phyloP scores from a whole-genome alignment of 2,329 filamentous ascomycete genomes.

The Aspergillus costaricaensis region DNA sequence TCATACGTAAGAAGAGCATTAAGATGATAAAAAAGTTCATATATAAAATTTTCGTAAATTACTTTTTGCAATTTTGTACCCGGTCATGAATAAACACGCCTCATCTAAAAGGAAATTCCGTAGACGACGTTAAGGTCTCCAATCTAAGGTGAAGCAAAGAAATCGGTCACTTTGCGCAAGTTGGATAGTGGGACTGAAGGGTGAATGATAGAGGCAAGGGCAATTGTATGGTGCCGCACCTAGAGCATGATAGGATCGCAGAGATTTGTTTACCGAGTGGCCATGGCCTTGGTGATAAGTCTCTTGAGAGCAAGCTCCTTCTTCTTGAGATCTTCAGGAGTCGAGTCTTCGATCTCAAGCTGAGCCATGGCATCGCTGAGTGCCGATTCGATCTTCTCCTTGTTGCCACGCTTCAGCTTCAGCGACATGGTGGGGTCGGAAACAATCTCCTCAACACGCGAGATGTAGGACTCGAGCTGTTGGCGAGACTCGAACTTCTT shows the following conservation, averaged over 20 bases:
- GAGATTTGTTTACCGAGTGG: conserved; percentile 70
- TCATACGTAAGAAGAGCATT: conserved; percentile 29
- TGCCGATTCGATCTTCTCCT: conserved; percentile 98
- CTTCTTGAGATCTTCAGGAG: conserved; percentile 97
- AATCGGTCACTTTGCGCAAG: conserved; percentile 13
- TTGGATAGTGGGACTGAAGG: neutral
- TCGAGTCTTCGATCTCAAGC: conserved; percentile 91
- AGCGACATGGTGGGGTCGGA: conserved; percentile 93
- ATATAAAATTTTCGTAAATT: conserved; percentile 28
- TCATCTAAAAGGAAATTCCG: conserved; percentile 14
- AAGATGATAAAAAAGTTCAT: conserved; percentile 32
- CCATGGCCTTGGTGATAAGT: conserved; percentile 97
- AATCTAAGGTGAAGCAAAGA: conserved; percentile 9
- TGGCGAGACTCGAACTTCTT: conserved; percentile 99
- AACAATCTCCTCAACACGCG: conserved; percentile 97
- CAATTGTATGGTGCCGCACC: neutral
- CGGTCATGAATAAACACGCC: conserved; percentile 20
- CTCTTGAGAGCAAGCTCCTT: conserved; percentile 98
- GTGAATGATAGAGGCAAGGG: conserved; percentile 12
- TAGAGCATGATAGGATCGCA: neutral
- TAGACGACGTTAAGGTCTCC: conserved; percentile 5
- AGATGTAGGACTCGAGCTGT: conserved; percentile 98
- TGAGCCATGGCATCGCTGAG: conserved; percentile 97
- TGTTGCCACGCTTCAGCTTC: conserved; percentile 98
- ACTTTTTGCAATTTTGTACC: conserved; percentile 30